Evolutionary conservation across 1,284 basidiomycete species (phyloP).

Genomic region (Ceratobasidium theobromae): DNA sequence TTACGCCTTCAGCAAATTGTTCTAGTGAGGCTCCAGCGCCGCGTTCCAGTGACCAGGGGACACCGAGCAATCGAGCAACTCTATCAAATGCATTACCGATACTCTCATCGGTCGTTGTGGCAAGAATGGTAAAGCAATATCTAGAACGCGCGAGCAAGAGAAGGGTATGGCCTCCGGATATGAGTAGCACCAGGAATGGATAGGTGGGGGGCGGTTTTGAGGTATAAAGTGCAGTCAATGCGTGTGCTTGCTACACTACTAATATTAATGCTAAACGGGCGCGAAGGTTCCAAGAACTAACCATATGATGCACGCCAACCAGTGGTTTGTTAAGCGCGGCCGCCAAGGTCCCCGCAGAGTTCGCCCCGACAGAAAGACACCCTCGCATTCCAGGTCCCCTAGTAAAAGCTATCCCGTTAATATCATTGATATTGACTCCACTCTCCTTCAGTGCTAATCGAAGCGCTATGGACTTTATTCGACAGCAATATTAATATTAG

Average conservation of each 20-base stretch:
- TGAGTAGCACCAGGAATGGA: slow-evolving; percentile 84
- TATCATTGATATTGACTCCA: slow-evolving; percentile 55
- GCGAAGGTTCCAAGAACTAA: slow-evolving; percentile 42
- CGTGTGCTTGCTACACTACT: slow-evolving; percentile 81
- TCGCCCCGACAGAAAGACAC: slow-evolving; percentile 74
- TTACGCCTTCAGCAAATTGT: slow-evolving; percentile 48
- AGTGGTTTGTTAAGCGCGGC: slow-evolving; percentile 75
- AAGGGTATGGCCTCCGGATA: slow-evolving; percentile 91
- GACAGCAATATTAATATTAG: too few relatives aligned
- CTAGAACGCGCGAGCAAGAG: slow-evolving; percentile 70
- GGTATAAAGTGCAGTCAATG: slow-evolving; percentile 81
- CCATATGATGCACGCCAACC: slow-evolving; percentile 94
- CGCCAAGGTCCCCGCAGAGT: slow-evolving; percentile 79
- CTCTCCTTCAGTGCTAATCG: slow-evolving; percentile 66
- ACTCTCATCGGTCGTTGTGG: slow-evolving; percentile 73
- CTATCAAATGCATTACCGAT: slow-evolving; percentile 81
- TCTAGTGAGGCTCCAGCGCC: slow-evolving; percentile 81
- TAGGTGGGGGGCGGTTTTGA: slow-evolving; percentile 60
- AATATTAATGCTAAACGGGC: background rate
- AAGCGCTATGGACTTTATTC: slow-evolving; percentile 71
- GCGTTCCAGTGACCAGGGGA: slow-evolving; percentile 56
- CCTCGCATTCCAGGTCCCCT: slow-evolving; percentile 80
- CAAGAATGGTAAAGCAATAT: slow-evolving; percentile 67
- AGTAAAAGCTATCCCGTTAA: slow-evolving; percentile 89
- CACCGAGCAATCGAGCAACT: slow-evolving; percentile 64